Evolutionary conservation across 768 basidiomycete species (phyloP).

Genomic region (Rhodotorula sphaerocarpa): DNA sequence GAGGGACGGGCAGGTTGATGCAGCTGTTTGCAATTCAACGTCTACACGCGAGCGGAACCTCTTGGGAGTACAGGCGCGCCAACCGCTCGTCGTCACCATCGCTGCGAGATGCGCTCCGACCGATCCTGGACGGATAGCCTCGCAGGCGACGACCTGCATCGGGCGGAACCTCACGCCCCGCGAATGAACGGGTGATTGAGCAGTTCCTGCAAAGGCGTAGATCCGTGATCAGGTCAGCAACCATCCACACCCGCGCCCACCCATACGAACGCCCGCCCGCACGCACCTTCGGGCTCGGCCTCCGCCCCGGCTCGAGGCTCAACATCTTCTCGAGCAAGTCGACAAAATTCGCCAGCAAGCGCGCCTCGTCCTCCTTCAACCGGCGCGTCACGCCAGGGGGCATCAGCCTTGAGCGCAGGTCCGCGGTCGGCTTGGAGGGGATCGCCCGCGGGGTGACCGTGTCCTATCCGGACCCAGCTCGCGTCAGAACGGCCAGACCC

Average conservation of each 20-base stretch:
- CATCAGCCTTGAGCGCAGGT: constrained; percentile 72
- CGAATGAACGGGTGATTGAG: constrained; percentile 33
- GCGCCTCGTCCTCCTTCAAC: constrained; percentile 80
- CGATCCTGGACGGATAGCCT: too few relatives aligned
- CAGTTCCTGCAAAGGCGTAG: constrained; percentile 17
- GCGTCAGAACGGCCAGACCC: background rate
- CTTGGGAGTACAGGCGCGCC: too few relatives aligned
- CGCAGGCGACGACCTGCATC: too few relatives aligned
- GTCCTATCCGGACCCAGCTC: constrained; percentile 51
- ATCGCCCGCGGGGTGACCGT: constrained; percentile 70
- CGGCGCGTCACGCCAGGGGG: constrained; percentile 63
- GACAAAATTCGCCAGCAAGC: constrained; percentile 67
- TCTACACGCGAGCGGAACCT: too few relatives aligned
- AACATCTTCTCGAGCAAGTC: constrained; percentile 89
- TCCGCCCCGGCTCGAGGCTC: constrained; percentile 70
- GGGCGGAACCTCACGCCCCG: background rate
- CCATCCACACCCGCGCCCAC: background rate
- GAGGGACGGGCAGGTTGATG: too few relatives aligned
- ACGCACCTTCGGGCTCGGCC: constrained; percentile 68
- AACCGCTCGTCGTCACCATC: too few relatives aligned
- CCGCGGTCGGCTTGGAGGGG: constrained; percentile 64
- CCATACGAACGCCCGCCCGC: too few relatives aligned
- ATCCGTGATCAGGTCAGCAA: too few relatives aligned
- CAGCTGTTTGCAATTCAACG: too few relatives aligned
- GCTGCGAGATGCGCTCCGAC: too few relatives aligned